Base-by-base conservation (phyloP, 164 flowering plant genomes). In the Paratinospora sagittata region DNA sequence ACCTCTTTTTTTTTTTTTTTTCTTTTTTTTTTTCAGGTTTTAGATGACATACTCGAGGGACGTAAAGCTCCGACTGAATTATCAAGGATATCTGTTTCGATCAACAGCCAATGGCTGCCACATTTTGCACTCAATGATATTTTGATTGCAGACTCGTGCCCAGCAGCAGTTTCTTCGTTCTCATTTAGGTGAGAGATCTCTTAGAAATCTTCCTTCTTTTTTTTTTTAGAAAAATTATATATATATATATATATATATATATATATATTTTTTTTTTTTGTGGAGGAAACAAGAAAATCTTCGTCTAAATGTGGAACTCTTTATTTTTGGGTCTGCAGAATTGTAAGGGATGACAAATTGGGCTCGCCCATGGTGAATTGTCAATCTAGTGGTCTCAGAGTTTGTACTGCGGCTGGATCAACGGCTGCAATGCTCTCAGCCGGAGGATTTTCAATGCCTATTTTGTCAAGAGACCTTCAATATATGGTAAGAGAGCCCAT, bases 401-500 rank as follows among this genome's bases (percentile, higher is more conserved):
- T 91, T 67, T 95, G 89, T 67, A 88, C 97, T 27, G 97, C 97
- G 27, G 91, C 99, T 69, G 97, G 99, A 72, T 91, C 99, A 60
- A 86, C 97, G 5, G 97, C 97, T 64, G 99, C 97, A 60, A 92
- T 91, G 90, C 94, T 75, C n/a, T 95, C 97, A 33, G 90, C 91
- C 8, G 96, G 99, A 73, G 99, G 97, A 41, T 87, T 80, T 67
- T 65, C 67, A 57, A 90, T 95, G 99, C 89, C 88, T 8, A 78
- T 90, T 58, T 71, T 77, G 36, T 86, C 87, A 65, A 79, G 72
- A 69, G 90, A 89, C 69, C 97, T 92, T 24, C 98, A 95, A 73
- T 95, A 88, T 70, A 89, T 90, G 90, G 97, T 95, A 8, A 86
- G 97, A 77, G 98, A 95, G 76, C 98, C 97, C 63, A 90, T 90